Conservation (phyloP, 495 filamentous ascomycete species). For the Neurospora tetraspora region DNA sequence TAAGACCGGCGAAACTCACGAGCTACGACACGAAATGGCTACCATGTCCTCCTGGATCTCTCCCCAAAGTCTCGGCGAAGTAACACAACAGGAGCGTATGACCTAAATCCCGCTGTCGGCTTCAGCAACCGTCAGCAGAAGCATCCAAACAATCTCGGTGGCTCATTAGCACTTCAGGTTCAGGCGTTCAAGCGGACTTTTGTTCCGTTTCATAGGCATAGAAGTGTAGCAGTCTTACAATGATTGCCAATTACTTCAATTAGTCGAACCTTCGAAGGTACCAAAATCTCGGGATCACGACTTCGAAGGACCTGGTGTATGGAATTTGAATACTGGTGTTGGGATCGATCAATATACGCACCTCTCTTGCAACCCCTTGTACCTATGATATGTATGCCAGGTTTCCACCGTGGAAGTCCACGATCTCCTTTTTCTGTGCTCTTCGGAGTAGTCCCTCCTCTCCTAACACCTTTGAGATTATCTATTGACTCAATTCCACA, state of each 20-base stretch:
- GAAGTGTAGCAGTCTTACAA: not conserved
- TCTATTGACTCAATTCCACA: not conserved
- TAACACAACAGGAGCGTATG: not conserved
- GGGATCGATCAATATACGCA: too few species aligned
- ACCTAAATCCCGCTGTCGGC: too few species aligned
- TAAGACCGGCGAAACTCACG: too few species aligned
- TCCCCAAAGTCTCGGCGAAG: not conserved
- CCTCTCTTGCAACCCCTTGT: not conserved
- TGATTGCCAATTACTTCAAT: not conserved
- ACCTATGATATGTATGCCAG: not conserved
- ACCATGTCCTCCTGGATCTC: not conserved
- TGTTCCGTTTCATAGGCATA: too few species aligned
- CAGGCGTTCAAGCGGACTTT: not conserved
- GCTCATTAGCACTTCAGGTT: not conserved
- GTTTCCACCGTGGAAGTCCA: not conserved
- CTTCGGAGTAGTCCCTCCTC: not conserved
- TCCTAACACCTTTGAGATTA: not conserved
- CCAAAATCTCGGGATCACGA: not conserved
- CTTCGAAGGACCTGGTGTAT: too few species aligned
- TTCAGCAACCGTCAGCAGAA: not conserved
- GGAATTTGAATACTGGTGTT: too few species aligned
- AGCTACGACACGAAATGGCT: not conserved
- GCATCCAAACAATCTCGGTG: not conserved
- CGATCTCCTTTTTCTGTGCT: not conserved
- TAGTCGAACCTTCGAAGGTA: not conserved